phyloP scores from a whole-genome alignment of 495 filamentous ascomycete genomes.

The Tetracladium marchalianum region DNA sequence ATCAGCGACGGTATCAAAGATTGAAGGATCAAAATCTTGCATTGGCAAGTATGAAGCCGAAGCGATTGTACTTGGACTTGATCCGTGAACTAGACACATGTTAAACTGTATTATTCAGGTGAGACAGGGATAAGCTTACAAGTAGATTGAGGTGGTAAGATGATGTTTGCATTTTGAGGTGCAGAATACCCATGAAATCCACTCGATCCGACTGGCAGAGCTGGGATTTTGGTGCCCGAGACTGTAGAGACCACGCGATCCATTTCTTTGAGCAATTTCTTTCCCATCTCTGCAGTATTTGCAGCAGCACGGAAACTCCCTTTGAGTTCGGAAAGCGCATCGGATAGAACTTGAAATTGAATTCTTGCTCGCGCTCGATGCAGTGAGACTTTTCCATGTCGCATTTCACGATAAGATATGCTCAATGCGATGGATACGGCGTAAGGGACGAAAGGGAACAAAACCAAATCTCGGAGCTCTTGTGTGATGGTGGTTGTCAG shows the following conservation, averaged over 20 bases:
- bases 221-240: constrained; percentile 4
- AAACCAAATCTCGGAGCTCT: constrained; percentile 43
- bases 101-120: too few species aligned
- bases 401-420: constrained; percentile 62
- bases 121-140: background rate
- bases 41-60: background rate
- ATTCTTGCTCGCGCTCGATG: constrained; percentile 50
- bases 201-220: background rate
- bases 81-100: too few species aligned
- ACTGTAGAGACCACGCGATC: constrained; percentile 25
- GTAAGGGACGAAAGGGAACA: constrained; percentile 59
- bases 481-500: constrained; percentile 51
- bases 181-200: background rate
- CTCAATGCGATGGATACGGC: constrained; percentile 56
- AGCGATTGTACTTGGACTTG: too few species aligned
- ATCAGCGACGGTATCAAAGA: constrained; percentile 25
- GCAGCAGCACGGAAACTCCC: constrained; percentile 53
- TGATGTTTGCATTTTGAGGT: too few species aligned
- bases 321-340: constrained; percentile 43
- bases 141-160: too few species aligned
- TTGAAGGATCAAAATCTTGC: constrained; percentile 20
- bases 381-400: constrained; percentile 53
- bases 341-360: constrained; percentile 48
- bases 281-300: constrained; percentile 48
- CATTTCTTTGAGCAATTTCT: constrained; percentile 29